Percentiles rank a stretch among this genome's conserved stretches.
Conservation (phyloP, 2,329 filamentous ascomycete genomes). For the Emergomyces orientalis region DNA sequence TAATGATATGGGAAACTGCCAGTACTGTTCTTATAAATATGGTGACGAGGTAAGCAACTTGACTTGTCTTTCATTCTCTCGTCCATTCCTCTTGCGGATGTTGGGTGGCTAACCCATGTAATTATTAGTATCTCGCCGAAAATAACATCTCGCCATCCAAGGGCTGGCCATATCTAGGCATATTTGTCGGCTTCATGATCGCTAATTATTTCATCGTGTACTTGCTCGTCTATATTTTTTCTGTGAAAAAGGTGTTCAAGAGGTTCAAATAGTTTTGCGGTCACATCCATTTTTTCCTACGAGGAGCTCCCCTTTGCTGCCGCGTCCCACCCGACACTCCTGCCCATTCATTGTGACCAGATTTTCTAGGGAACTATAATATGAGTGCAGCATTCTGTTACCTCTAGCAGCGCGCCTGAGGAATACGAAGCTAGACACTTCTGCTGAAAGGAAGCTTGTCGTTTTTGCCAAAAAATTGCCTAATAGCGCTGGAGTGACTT, state of each 20-base stretch:
- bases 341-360: neutral
- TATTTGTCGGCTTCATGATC: conserved; percentile 27
- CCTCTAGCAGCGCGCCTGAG: no score
- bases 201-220: conserved; percentile 30
- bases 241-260: conserved; percentile 26
- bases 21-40: conserved; percentile 65
- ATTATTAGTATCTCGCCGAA: conserved; percentile 23
- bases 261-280: conserved; percentile 14
- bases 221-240: conserved; percentile 26
- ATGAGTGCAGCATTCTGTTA: no score
- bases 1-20: conserved; percentile 55
- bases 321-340: neutral
- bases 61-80: neutral
- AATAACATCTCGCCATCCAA: conserved; percentile 26
- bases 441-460: no score
- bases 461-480: no score
- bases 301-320: neutral
- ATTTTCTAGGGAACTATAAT: no score
- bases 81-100: neutral
- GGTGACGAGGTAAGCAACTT: conserved; percentile 26
- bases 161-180: conserved; percentile 29
- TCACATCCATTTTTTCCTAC: neutral
- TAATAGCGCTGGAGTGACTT: no score
- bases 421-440: no score
- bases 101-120: conserved; percentile 5